Percentiles rank a stretch among this genome's conserved stretches.
phyloP scores from a whole-genome alignment of 345 rosid genomes.

The Populus nigra region DNA sequence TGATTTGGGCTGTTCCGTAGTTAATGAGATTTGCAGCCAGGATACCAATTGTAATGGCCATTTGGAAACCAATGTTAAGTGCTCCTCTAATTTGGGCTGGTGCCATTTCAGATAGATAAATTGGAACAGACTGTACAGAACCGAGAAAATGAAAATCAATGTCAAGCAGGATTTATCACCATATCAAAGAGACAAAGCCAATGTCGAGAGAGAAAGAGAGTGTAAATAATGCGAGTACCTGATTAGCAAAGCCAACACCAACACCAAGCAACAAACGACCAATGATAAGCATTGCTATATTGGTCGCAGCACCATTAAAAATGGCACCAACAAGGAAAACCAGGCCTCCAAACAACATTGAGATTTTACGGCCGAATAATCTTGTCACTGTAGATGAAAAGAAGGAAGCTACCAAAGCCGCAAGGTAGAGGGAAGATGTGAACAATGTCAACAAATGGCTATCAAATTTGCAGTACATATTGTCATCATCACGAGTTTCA shows the following conservation, averaged over 20 bases:
- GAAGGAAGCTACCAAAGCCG: constrained; percentile 62
- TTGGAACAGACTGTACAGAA: constrained; percentile 33
- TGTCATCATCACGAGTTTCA: constrained; percentile 26
- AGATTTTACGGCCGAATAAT: constrained; percentile 33
- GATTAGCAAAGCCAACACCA: constrained; percentile 46
- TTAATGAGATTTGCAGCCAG: constrained; percentile 35
- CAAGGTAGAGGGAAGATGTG: constrained; percentile 76
- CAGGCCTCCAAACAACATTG: constrained; percentile 38
- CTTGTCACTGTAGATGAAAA: constrained; percentile 60
- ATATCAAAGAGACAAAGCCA: not conserved
- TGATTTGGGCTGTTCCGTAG: constrained; percentile 20
- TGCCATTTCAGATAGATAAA: constrained; percentile 50
- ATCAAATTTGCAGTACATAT: constrained; percentile 62
- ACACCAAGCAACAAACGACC: constrained; percentile 46
- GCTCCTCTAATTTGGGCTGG: constrained; percentile 39
- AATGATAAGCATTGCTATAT: constrained; percentile 41
- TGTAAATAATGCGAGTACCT: constrained; percentile 2
- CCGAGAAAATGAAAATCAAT: not conserved
- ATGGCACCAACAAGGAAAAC: constrained; percentile 40
- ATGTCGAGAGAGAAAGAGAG: not conserved
- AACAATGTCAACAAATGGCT: constrained; percentile 59
- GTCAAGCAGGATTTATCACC: not conserved
- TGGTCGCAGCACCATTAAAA: constrained; percentile 39
- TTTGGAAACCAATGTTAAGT: constrained; percentile 34
- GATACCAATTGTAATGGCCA: constrained; percentile 38